These are phyloP conservation scores for Raffaelea ambrosiae DNA, from an alignment of 2,329 filamentous ascomycete genomes.

Conservation along the genomic window DNA sequence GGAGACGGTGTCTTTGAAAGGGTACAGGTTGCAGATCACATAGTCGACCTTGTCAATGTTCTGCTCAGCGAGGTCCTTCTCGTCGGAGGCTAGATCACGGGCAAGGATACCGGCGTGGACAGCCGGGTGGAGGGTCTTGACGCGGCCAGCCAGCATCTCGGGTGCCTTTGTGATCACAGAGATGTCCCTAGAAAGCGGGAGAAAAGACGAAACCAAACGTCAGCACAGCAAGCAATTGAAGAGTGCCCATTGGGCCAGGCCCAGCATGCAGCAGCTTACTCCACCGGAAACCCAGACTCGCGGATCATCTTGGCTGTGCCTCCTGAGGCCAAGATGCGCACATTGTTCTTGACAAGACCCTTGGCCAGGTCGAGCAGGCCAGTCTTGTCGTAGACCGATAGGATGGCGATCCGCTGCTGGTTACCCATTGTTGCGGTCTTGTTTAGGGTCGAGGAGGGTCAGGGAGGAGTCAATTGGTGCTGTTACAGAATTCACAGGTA, in stretches of 20 bases:
- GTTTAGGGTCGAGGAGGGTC: background rate
- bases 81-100: constrained; percentile 86
- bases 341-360: constrained; percentile 79
- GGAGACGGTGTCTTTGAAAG: constrained; percentile 96
- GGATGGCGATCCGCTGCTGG: constrained; percentile 65
- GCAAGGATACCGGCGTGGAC: constrained; percentile 88
- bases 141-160: constrained; percentile 81
- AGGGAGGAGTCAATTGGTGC: background rate
- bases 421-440: constrained; percentile 21
- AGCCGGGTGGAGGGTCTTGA: constrained; percentile 87
- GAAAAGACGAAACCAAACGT: too few species aligned
- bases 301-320: constrained; percentile 95
- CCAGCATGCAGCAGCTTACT: constrained; percentile 48
- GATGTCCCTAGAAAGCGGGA: constrained; percentile 59
- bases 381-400: constrained; percentile 99
- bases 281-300: constrained; percentile 89
- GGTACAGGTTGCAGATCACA: constrained; percentile 97
- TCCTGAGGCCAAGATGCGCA: constrained; percentile 87
- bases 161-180: constrained; percentile 95
- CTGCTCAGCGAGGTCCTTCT: constrained; percentile 92
- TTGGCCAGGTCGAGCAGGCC: constrained; percentile 88
- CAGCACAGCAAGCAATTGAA: background rate
- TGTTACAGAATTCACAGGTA: too few species aligned
- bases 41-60: constrained; percentile 94
- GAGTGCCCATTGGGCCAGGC: background rate